Evolutionary conservation across 805 yeast genomes (phyloP).

Genomic region (Grigorovia transvaalensis): DNA sequence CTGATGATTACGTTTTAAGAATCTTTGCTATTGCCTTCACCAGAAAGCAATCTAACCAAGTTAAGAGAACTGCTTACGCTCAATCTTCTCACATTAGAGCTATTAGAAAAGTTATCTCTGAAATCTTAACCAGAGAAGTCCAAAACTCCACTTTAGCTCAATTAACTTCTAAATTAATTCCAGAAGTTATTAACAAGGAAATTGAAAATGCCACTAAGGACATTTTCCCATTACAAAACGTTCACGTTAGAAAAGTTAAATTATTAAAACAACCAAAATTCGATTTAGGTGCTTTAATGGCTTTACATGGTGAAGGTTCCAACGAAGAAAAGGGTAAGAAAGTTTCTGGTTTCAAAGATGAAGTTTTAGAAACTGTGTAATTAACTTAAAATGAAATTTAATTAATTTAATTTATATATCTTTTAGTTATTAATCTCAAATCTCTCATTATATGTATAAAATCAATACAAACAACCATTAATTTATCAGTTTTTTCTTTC

Average conservation of each 20-base stretch:
- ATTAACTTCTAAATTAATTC: slow-evolving; percentile 92
- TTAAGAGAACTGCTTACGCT: slow-evolving; percentile 96
- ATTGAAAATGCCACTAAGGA: slow-evolving; percentile 91
- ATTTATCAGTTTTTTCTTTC: neutral
- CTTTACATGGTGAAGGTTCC: slow-evolving; percentile 92
- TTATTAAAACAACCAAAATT: slow-evolving; percentile 96
- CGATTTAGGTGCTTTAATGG: slow-evolving; percentile 90
- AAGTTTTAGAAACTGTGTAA: slow-evolving; percentile 93
- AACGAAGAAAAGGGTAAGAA: slow-evolving; percentile 95
- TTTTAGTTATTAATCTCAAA: neutral
- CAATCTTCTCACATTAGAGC: slow-evolving; percentile 95
- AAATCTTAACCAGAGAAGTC: slow-evolving; percentile 94
- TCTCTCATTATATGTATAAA: slow-evolving; percentile 1
- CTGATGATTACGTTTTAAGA: slow-evolving; percentile 95
- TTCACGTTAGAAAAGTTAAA: slow-evolving; percentile 97
- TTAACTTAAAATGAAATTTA: slow-evolving; percentile 5
- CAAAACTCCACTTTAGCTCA: slow-evolving; percentile 90
- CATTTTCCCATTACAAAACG: slow-evolving; percentile 95
- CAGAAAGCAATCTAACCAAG: slow-evolving; percentile 92
- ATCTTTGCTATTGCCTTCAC: slow-evolving; percentile 97
- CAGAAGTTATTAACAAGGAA: slow-evolving; percentile 97
- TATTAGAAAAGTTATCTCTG: slow-evolving; percentile 92
- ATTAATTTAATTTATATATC: neutral
- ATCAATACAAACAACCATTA: slow-evolving; percentile 1
- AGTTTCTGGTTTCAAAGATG: slow-evolving; percentile 94